Conservation (phyloP, 257 asterid species). For the Petrea volubilis region DNA sequence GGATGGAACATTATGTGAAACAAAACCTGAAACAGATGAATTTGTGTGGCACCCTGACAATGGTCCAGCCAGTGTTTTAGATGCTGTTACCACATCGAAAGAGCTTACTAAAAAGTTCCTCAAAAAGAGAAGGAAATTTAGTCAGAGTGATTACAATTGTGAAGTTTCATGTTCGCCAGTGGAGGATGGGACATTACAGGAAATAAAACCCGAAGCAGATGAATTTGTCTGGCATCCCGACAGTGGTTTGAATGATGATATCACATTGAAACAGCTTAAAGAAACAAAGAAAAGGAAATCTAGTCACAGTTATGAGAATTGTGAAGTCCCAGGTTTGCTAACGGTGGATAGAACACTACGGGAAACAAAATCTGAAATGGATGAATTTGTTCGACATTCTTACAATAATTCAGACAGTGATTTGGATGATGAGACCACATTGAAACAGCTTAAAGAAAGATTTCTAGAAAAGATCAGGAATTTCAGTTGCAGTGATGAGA, state of each 20-base stretch:
- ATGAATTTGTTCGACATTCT: conserved; percentile 3
- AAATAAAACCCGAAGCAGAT: conserved; percentile 16
- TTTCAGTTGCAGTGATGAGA: not conserved
- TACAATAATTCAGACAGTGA: conserved; percentile 20
- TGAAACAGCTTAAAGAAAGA: conserved; percentile 46
- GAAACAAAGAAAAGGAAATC: conserved; percentile 47
- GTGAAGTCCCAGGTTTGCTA: conserved; percentile 26
- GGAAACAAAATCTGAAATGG: conserved; percentile 15
- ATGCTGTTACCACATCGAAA: conserved; percentile 45
- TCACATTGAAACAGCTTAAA: conserved; percentile 55
- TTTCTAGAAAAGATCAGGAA: conserved; percentile 50
- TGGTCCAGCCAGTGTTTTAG: conserved; percentile 28
- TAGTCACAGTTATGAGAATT: conserved; percentile 9
- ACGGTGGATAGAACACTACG: conserved; percentile 34
- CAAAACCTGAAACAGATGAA: conserved; percentile 18
- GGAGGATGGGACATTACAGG: conserved; percentile 37
- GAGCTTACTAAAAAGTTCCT: conserved; percentile 44
- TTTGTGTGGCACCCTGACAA: not conserved
- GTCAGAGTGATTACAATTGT: not conserved
- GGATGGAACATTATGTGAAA: conserved; percentile 29
- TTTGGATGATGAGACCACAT: conserved; percentile 44
- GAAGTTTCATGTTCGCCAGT: not conserved
- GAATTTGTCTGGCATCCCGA: not conserved
- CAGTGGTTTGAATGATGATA: conserved; percentile 32
- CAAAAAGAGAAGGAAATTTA: conserved; percentile 45